A percentile compares a stretch with the other conserved stretches of the same genome.
phyloP scores from a whole-genome alignment of 1,284 basidiomycete species.

The Wallemia mellicola region DNA sequence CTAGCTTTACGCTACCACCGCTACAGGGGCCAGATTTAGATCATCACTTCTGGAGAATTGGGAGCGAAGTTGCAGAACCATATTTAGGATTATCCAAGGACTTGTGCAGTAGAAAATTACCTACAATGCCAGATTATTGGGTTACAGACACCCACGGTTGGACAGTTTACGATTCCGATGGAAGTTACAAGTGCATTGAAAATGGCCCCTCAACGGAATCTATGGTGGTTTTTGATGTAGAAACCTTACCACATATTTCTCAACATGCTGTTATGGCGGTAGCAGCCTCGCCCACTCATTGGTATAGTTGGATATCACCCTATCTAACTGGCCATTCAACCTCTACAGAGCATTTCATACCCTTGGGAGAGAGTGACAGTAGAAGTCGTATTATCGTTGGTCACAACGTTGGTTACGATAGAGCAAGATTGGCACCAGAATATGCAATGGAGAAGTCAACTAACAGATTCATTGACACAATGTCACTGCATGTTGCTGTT shows the following conservation, averaged over 20 bases:
- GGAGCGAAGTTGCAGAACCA: slow-evolving; percentile 38
- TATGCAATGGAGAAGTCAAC: slow-evolving; percentile 38
- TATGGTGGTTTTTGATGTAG: slow-evolving; percentile 70
- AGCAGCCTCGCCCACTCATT: slow-evolving; percentile 48
- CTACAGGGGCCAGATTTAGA: slow-evolving; percentile 55
- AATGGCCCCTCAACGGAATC: slow-evolving; percentile 25
- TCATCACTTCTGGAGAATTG: slow-evolving; percentile 68
- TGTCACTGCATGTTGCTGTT: slow-evolving; percentile 78
- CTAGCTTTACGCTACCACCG: slow-evolving; percentile 48
- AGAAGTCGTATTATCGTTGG: slow-evolving; percentile 44
- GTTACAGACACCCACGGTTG: slow-evolving; percentile 44
- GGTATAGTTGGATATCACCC: slow-evolving; percentile 92
- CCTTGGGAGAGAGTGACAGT: slow-evolving; percentile 25
- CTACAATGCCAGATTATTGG: slow-evolving; percentile 36
- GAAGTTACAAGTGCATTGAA: slow-evolving; percentile 13
- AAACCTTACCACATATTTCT: slow-evolving; percentile 59
- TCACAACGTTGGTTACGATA: slow-evolving; percentile 86
- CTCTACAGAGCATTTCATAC: slow-evolving; percentile 40
- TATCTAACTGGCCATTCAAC: slow-evolving; percentile 47
- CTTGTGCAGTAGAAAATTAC: slow-evolving; percentile 27
- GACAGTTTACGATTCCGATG: slow-evolving; percentile 55
- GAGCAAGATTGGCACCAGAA: slow-evolving; percentile 55
- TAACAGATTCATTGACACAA: slow-evolving; percentile 75
- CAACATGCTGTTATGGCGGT: slow-evolving; percentile 69
- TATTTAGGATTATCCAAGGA: slow-evolving; percentile 44